Evolutionary conservation across 164 flowering plant species (phyloP).

Genomic region (Protea cynaroides): DNA sequence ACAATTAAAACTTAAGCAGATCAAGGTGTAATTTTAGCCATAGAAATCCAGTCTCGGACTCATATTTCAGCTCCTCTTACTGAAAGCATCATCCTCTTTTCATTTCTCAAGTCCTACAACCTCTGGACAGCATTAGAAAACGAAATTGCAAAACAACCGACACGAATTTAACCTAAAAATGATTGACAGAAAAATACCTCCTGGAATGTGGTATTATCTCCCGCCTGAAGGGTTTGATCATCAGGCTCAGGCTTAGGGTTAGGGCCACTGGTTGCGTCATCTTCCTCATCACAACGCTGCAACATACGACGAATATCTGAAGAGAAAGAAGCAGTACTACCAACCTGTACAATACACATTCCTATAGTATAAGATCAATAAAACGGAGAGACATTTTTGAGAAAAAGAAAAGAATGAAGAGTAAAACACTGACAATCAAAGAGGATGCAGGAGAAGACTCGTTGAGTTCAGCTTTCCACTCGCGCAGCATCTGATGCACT

Average conservation of each 20-base stretch:
- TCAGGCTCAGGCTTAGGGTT: conserved; percentile 15
- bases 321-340: conserved; percentile 19
- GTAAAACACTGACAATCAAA: conserved; percentile 15
- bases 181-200: conserved; percentile 8
- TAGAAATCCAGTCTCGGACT: no score
- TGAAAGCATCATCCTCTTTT: no score
- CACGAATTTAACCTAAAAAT: no score
- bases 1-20: no score
- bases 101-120: no score
- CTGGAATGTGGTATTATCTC: not conserved
- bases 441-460: conserved; percentile 32
- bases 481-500: conserved; percentile 27
- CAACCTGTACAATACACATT: conserved; percentile 14
- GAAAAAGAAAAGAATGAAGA: not conserved
- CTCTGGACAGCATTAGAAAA: no score
- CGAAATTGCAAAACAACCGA: no score
- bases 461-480: conserved; percentile 31
- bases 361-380: not conserved
- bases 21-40: no score
- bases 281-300: conserved; percentile 22
- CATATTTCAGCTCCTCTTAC: no score
- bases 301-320: conserved; percentile 19
- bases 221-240: conserved; percentile 4
- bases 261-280: conserved; percentile 24
- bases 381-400: not conserved